These are phyloP conservation scores for Schizopora paradoxa DNA, from an alignment of 1,284 basidiomycete species.

Conservation along the genomic window DNA sequence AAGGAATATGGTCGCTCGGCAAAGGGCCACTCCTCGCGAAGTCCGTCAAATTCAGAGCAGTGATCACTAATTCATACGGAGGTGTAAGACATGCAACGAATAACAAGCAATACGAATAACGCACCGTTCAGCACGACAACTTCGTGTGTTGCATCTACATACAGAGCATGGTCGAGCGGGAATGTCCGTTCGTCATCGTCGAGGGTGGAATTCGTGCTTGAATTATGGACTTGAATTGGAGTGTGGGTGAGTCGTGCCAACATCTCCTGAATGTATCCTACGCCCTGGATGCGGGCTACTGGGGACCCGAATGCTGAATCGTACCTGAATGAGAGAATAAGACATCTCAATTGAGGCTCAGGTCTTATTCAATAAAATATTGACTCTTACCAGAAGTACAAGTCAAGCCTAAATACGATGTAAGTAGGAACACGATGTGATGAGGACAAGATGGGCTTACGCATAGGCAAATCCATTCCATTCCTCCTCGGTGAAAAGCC, in stretches of 20 bases:
- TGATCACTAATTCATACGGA: conserved; percentile 21
- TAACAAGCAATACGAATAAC: conserved; percentile 18
- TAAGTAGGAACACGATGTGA: background rate
- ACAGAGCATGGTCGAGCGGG: conserved; percentile 76
- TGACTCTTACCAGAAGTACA: conserved; percentile 42
- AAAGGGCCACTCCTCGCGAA: conserved; percentile 66
- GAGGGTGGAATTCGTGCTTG: conserved; percentile 77
- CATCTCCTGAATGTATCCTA: conserved; percentile 82
- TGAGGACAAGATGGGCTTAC: conserved; percentile 36
- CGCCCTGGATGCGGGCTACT: conserved; percentile 71
- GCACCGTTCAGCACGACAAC: conserved; percentile 77
- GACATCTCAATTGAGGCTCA: too few relatives aligned
- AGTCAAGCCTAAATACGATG: conserved; percentile 34
- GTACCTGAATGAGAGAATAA: conserved; percentile 53
- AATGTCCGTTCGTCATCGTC: conserved; percentile 66
- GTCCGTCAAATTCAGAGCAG: conserved; percentile 62
- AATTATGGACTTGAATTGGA: conserved; percentile 63
- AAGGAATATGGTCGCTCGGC: conserved; percentile 67
- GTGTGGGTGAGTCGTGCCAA: conserved; percentile 75
- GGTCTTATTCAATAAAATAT: background rate
- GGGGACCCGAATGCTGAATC: conserved; percentile 78
- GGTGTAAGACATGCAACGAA: background rate
- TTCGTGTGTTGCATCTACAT: conserved; percentile 84
- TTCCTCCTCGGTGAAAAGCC: conserved; percentile 84
- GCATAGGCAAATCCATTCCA: conserved; percentile 87